Evolutionary conservation across 352 stramenopile species (phyloP).

Genomic region (Stephanocyclus meneghinianus): DNA sequence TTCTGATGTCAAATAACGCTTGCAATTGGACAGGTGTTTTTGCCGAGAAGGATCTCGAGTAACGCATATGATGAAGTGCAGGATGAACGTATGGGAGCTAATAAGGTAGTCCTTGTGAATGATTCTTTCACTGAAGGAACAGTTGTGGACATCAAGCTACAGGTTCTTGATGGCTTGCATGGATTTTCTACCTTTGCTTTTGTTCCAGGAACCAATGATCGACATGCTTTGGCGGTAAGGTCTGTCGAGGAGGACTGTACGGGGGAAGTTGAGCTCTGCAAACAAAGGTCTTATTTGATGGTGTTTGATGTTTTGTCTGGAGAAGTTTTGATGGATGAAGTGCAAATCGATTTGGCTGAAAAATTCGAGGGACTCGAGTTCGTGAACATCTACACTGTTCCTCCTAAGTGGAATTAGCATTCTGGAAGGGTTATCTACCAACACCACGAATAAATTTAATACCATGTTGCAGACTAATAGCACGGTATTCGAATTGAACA

Average conservation of each 20-base stretch:
- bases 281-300: conserved; percentile 90
- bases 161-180: conserved; percentile 58
- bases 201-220: conserved; percentile 89
- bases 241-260: conserved; percentile 86
- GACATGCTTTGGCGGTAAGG: conserved; percentile 90
- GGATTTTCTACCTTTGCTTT: conserved; percentile 96
- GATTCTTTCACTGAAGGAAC: conserved; percentile 72
- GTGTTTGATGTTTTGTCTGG: conserved; percentile 91
- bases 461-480: too few species aligned
- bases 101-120: conserved; percentile 77
- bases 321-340: conserved; percentile 89
- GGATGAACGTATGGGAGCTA: conserved; percentile 88
- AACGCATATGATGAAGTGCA: conserved; percentile 93
- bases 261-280: conserved; percentile 87
- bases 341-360: conserved; percentile 86
- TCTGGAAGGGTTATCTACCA: background rate
- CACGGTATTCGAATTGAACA: background rate
- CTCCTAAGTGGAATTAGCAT: conserved; percentile 33
- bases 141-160: conserved; percentile 80
- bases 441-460: background rate
- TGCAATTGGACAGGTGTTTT: conserved; percentile 73
- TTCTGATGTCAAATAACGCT: background rate
- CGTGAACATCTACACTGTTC: conserved; percentile 73
- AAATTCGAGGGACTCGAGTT: conserved; percentile 96
- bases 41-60: conserved; percentile 92